Conservation (phyloP, 345 rosid genomes). For the Eucalyptus pauciflora region DNA sequence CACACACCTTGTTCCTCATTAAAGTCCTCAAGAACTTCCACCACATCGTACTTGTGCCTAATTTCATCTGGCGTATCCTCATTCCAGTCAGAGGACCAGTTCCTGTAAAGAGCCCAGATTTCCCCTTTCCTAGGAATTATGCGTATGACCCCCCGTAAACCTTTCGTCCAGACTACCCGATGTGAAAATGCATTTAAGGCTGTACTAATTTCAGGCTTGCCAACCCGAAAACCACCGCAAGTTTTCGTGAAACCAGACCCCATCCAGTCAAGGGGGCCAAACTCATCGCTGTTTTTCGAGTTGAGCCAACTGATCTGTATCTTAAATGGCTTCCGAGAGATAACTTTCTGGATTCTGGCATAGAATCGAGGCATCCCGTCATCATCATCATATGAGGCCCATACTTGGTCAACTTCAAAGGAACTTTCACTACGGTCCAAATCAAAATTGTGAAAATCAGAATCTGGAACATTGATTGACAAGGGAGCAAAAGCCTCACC, state of each 20-base stretch:
- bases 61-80: slow-evolving; percentile 52
- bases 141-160: slow-evolving; percentile 48
- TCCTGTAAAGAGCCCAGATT: slow-evolving; percentile 83
- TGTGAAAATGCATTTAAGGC: slow-evolving; percentile 77
- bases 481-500: slow-evolving; percentile 5
- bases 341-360: slow-evolving; percentile 82
- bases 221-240: slow-evolving; percentile 76
- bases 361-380: slow-evolving; percentile 98
- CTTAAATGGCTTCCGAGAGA: slow-evolving; percentile 70
- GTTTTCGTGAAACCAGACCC: slow-evolving; percentile 77
- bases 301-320: slow-evolving; percentile 92
- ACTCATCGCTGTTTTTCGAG: slow-evolving; percentile 55
- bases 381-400: slow-evolving; percentile 94
- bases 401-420: slow-evolving; percentile 70
- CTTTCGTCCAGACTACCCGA: slow-evolving; percentile 67
- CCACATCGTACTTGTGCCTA: slow-evolving; percentile 74
- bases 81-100: slow-evolving; percentile 88
- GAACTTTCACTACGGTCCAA: slow-evolving; percentile 60
- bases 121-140: slow-evolving; percentile 74
- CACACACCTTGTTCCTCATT: slow-evolving; percentile 42
- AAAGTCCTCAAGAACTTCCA: slow-evolving; percentile 77
- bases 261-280: slow-evolving; percentile 59
- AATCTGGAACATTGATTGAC: slow-evolving; percentile 71
- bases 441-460: slow-evolving; percentile 92
- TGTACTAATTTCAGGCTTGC: slow-evolving; percentile 36